A percentile compares a stretch with the other conserved stretches of the same genome.
Evolutionary conservation across 2,329 filamentous ascomycete genomes (phyloP).

Genomic region (Cytospora leucostoma): DNA sequence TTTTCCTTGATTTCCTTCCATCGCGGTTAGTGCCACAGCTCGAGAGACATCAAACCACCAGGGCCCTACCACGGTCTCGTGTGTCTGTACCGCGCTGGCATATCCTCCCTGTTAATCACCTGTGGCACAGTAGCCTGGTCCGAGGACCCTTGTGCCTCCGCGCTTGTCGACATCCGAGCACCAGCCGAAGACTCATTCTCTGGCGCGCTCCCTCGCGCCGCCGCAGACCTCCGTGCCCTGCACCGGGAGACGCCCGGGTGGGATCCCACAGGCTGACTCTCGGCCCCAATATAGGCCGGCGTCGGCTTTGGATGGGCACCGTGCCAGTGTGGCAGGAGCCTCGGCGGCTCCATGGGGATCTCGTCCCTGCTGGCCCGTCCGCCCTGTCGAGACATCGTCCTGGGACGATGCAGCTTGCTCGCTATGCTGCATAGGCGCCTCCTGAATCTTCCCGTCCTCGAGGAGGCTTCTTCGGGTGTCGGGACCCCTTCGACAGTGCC

Average conservation of each 20-base stretch:
- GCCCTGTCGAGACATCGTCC: too few relatives aligned
- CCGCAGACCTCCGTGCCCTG: background rate
- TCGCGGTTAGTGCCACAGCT: background rate
- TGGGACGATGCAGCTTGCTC: background rate
- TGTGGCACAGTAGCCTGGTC: background rate
- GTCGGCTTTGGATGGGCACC: background rate
- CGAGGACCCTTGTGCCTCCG: background rate
- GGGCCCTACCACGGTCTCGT: background rate
- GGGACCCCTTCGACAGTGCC: too few relatives aligned
- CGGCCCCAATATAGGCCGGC: background rate
- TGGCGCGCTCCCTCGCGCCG: background rate
- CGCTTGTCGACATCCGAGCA: background rate
- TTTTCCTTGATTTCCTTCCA: background rate
- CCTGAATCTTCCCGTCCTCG: background rate
- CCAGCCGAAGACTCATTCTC: background rate
- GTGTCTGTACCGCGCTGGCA: background rate
- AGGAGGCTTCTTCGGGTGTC: background rate
- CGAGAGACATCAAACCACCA: background rate
- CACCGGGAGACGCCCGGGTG: too few relatives aligned
- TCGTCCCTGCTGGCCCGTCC: background rate
- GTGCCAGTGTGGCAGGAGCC: background rate
- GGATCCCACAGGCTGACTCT: background rate
- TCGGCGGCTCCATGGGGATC: background rate
- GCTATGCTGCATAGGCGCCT: background rate
- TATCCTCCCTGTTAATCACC: background rate